These are phyloP conservation scores for Magnolia changhungtana DNA, from an alignment of 164 flowering plant species.

Conservation along the genomic window DNA sequence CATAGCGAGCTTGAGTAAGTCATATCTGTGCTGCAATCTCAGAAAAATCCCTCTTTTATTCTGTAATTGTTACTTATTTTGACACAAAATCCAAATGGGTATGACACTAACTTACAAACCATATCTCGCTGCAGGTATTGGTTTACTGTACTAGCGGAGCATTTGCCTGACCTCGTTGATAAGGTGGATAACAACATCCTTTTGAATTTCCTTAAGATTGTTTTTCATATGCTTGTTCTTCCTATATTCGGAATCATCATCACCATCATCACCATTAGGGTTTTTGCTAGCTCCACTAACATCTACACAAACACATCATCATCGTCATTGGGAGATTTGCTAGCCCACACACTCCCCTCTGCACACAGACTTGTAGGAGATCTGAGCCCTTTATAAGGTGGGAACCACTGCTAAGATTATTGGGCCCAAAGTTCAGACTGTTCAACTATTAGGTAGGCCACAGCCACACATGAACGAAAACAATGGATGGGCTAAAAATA, in stretches of 20 bases:
- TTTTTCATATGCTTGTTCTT: not conserved
- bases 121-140: conserved; percentile 65
- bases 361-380: not conserved
- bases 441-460: not conserved
- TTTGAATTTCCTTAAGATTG: conserved; percentile 1
- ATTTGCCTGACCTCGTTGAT: conserved; percentile 92
- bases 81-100: not conserved
- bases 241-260: not conserved
- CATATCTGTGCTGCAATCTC: conserved; percentile 1
- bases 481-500: not conserved
- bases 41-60: not conserved
- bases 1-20: conserved; percentile 88
- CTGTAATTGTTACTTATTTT: not conserved
- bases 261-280: not conserved
- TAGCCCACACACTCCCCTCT: not conserved
- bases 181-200: conserved; percentile 52
- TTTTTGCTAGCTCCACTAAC: not conserved
- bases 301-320: not conserved
- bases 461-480: not conserved
- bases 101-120: conserved; percentile 12
- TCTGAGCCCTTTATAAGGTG: not conserved
- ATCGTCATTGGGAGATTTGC: not conserved
- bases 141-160: conserved; percentile 83
- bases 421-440: not conserved
- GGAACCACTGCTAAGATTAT: not conserved